phyloP scores from a whole-genome alignment of 768 basidiomycete species.

The Pseudohyphozyma bogoriensis region DNA sequence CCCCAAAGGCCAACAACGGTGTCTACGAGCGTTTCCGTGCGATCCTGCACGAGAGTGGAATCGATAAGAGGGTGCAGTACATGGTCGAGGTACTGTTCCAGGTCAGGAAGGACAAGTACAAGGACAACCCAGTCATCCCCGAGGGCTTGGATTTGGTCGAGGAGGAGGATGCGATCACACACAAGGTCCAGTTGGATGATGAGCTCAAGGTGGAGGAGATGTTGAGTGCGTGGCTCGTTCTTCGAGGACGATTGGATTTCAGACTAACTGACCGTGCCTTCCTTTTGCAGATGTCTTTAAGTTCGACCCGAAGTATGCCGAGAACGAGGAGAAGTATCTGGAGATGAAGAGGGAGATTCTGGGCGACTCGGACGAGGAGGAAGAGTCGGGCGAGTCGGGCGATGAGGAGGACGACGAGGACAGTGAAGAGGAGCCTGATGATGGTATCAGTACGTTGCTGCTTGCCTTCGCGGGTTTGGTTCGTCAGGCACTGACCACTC shows the following conservation, averaged over 20 bases:
- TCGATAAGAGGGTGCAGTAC: slow-evolving; percentile 94
- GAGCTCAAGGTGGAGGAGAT: slow-evolving; percentile 90
- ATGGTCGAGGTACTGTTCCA: slow-evolving; percentile 99
- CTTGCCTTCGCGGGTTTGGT: background rate
- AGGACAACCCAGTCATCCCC: slow-evolving; percentile 89
- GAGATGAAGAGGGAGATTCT: slow-evolving; percentile 86
- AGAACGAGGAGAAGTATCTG: slow-evolving; percentile 90
- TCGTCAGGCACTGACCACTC: background rate
- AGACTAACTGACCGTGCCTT: background rate
- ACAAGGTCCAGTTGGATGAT: slow-evolving; percentile 82
- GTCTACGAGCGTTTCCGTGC: slow-evolving; percentile 95
- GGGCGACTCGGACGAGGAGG: slow-evolving; percentile 57
- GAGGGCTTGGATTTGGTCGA: slow-evolving; percentile 95
- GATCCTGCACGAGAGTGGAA: slow-evolving; percentile 85
- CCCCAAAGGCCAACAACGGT: slow-evolving; percentile 86
- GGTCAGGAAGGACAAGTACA: slow-evolving; percentile 96
- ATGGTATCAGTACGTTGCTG: slow-evolving; percentile 37
- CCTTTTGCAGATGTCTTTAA: slow-evolving; percentile 78
- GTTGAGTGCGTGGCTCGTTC: slow-evolving; percentile 56
- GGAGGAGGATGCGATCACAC: slow-evolving; percentile 96
- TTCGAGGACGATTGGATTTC: too few species aligned
- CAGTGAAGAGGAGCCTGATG: slow-evolving; percentile 50
- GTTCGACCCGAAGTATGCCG: slow-evolving; percentile 69
- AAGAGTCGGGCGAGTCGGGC: slow-evolving; percentile 47
- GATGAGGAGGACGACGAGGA: slow-evolving; percentile 55